Evolutionary conservation across 495 filamentous ascomycete genomes (phyloP).

Genomic region (Oleoguttula mirabilis): DNA sequence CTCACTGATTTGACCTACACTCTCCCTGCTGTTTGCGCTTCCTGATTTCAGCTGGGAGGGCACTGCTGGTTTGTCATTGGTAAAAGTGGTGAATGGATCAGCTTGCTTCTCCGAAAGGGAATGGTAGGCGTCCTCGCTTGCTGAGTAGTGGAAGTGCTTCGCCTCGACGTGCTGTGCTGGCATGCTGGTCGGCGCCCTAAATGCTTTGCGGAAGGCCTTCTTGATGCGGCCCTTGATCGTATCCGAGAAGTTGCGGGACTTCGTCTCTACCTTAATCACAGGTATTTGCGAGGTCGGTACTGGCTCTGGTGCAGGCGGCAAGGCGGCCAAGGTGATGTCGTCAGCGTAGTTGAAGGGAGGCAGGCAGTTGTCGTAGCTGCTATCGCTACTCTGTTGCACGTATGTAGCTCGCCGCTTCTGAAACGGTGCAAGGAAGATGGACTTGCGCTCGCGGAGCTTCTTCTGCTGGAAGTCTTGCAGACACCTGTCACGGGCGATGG

Average conservation of each 20-base stretch:
- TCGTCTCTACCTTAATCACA: background rate
- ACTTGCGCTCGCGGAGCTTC: constrained; percentile 24
- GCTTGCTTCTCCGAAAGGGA: background rate
- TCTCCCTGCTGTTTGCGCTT: constrained; percentile 7
- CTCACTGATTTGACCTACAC: background rate
- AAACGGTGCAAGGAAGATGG: constrained; percentile 27
- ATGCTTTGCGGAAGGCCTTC: constrained; percentile 16
- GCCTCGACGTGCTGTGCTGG: constrained; percentile 21
- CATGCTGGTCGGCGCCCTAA: constrained; percentile 5
- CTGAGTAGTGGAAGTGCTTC: constrained; percentile 13
- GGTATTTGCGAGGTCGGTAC: background rate
- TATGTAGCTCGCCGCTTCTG: constrained; percentile 17
- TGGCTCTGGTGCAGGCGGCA: background rate
- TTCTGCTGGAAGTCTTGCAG: constrained; percentile 27
- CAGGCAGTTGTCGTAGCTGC: constrained; percentile 15
- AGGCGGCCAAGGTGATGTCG: background rate
- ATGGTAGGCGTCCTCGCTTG: background rate
- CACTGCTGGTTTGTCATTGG: background rate
- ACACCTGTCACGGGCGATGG: constrained; percentile 22
- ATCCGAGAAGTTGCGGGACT: constrained; percentile 13
- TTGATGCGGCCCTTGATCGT: constrained; percentile 18
- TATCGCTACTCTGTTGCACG: constrained; percentile 9
- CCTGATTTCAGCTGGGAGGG: background rate
- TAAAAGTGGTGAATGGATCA: constrained; percentile 1
- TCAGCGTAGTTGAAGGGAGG: constrained; percentile 14